Evolutionary conservation across 2,329 filamentous ascomycete genomes (phyloP).

Genomic region (Apiospora arundinis): DNA sequence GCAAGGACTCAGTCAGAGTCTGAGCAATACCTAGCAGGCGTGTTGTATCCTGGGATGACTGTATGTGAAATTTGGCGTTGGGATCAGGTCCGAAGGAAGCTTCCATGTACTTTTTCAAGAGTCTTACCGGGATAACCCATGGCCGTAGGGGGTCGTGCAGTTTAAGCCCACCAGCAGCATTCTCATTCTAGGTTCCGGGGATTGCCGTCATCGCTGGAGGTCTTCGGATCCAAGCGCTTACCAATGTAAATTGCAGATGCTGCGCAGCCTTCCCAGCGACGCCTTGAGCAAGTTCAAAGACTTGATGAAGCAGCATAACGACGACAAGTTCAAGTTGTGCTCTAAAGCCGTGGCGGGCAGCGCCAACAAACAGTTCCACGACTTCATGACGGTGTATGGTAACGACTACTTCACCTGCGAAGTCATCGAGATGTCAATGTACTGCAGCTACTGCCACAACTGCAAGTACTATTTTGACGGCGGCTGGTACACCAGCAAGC

Average conservation of each 20-base stretch:
- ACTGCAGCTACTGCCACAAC: constrained; percentile 21
- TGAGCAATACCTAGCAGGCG: too few species aligned
- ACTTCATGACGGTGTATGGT: constrained; percentile 31
- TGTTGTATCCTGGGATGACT: background rate
- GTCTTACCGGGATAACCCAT: background rate
- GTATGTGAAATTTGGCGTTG: background rate
- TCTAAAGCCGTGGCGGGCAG: constrained; percentile 26
- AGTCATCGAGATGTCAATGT: constrained; percentile 24
- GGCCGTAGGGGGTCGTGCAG: background rate
- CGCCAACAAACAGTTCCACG: constrained; percentile 23
- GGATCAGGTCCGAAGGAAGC: background rate
- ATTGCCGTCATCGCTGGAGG: background rate
- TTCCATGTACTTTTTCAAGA: background rate
- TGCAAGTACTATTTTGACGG: constrained; percentile 14
- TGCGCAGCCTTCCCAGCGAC: constrained; percentile 21
- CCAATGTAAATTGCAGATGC: constrained; percentile 25
- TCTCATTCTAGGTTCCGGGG: background rate
- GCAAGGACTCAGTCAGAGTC: too few species aligned
- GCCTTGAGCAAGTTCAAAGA: constrained; percentile 28
- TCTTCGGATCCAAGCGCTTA: background rate
- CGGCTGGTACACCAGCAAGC: too few species aligned
- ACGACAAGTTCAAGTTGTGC: constrained; percentile 34
- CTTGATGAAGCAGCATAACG: constrained; percentile 32
- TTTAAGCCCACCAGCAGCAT: background rate
- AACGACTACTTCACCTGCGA: constrained; percentile 31